Evolutionary conservation across 768 basidiomycete species (phyloP).

Genomic region (Termitomyces sp.): DNA sequence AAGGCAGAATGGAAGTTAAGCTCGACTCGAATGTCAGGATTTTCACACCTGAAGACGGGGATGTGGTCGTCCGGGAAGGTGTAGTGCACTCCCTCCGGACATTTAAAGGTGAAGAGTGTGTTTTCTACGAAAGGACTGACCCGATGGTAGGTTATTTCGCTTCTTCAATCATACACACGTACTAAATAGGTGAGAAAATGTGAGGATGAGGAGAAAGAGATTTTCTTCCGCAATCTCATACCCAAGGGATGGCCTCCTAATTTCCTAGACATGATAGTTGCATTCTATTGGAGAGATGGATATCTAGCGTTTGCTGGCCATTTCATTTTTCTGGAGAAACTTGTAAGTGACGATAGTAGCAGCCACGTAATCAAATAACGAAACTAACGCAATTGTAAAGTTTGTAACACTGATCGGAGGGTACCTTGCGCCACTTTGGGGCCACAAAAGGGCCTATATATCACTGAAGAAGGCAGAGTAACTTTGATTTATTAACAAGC

Average conservation of each 20-base stretch:
- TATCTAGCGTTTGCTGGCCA: conserved; percentile 24
- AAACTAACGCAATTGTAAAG: conserved; percentile 10
- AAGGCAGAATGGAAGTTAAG: conserved; percentile 27
- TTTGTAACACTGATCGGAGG: conserved; percentile 26
- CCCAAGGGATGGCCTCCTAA: conserved; percentile 9
- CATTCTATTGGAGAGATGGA: conserved; percentile 26
- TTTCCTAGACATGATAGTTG: conserved; percentile 20
- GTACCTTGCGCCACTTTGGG: conserved; percentile 15
- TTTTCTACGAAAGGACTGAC: conserved; percentile 29
- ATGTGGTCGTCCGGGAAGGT: conserved; percentile 27
- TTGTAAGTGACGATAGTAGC: conserved; percentile 17
- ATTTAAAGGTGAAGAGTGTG: conserved; percentile 24
- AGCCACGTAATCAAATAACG: background rate
- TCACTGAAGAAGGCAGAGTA: conserved; percentile 2
- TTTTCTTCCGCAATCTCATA: conserved; percentile 32
- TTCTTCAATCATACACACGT: background rate
- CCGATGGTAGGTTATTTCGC: conserved; percentile 23
- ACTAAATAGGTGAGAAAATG: background rate
- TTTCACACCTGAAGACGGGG: conserved; percentile 30
- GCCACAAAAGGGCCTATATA: background rate
- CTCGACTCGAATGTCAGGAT: conserved; percentile 19
- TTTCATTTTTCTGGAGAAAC: conserved; percentile 26
- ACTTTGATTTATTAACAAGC: background rate
- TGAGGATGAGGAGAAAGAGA: conserved; percentile 29
- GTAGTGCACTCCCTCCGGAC: conserved; percentile 24